Base-by-base conservation (phyloP, 306 rosid genomes). In the Lathyrus tuberosus region DNA sequence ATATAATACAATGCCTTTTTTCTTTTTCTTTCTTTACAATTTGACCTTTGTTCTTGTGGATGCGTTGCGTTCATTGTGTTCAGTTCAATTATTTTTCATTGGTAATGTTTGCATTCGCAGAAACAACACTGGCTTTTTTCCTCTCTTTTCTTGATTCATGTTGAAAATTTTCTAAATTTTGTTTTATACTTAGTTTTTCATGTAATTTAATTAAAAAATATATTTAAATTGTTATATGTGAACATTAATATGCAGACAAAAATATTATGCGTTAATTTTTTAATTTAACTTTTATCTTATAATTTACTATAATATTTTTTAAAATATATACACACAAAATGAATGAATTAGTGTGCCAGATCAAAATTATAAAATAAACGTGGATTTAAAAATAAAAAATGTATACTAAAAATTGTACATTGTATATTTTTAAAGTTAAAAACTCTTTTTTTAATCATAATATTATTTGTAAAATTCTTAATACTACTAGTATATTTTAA, bases 61-160 rank as follows among this genome's bases (percentile, higher is more conserved):
- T 46, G 51, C 54, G 72, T 53, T 69, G 51, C 62, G 72, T 53
- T 69, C 48, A 69, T 60, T 41, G 0, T 43, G 31, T 69, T 79
- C 14, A 60, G 41, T 62, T 76, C 78, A 68, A 67, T 65, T 68
- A 63, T 59, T 5, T 26, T 49, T 60, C 61, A 35, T 37, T 41
- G 0, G 4, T 69, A 38, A 31, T 60, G 70, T 82, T 78, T 74
- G 24, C 69, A 28, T 82, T 75, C 47, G 33, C 62, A 38, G 69
- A 78, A 78, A 58, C 76, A 26, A 3, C 0, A 48, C 33, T 42
- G 63, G 5, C 65, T 62, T 72, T 57, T 61, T 57, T n/a, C 30
- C n/a, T 28, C 24, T 17, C 67, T 38, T 46, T 47, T 17, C 31
- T 62, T 33, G 11, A 30, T 64, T 80, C 67, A 10, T 53, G 10